These are phyloP conservation scores for Tausonia pullulans DNA, from an alignment of 1,284 basidiomycete species.

Conservation along the genomic window DNA sequence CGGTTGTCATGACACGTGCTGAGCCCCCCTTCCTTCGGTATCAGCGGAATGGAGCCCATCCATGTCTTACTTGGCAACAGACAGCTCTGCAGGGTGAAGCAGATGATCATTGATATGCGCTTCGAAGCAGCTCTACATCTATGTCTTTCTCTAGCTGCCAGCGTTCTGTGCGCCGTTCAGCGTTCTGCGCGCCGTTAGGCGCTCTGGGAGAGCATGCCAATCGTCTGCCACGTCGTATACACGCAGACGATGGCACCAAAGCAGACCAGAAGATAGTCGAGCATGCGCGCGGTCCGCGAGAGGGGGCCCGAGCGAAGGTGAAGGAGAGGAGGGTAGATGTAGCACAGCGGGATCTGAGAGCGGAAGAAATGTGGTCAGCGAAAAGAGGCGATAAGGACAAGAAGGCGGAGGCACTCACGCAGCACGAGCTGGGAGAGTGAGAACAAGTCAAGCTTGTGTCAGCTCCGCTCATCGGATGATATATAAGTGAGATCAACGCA, in stretches of 20 bases:
- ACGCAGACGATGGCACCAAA: constrained; percentile 74
- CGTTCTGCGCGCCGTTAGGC: too few species aligned
- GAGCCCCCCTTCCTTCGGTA: too few species aligned
- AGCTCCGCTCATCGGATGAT: neutral
- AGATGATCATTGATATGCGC: too few species aligned
- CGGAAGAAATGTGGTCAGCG: constrained; percentile 5
- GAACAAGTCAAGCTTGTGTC: neutral
- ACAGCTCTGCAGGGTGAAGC: too few species aligned
- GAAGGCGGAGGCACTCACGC: constrained; percentile 55
- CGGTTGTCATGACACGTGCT: too few species aligned
- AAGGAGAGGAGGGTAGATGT: constrained; percentile 81
- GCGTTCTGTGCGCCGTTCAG: too few species aligned
- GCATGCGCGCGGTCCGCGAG: constrained; percentile 54
- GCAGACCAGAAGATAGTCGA: constrained; percentile 64
- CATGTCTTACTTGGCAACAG: too few species aligned
- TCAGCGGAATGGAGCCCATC: too few species aligned
- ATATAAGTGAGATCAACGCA: constrained; percentile 36
- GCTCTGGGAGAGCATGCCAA: neutral
- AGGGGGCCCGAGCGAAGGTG: constrained; percentile 72
- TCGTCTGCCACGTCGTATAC: constrained; percentile 47
- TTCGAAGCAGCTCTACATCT: too few species aligned
- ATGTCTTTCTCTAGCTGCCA: too few species aligned
- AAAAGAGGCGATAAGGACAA: neutral
- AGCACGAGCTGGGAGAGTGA: constrained; percentile 43
- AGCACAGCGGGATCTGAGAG: neutral